These are phyloP conservation scores for Tetradesmus lagerheimii DNA, from an alignment of 139 green algal species.

Conservation along the genomic window DNA sequence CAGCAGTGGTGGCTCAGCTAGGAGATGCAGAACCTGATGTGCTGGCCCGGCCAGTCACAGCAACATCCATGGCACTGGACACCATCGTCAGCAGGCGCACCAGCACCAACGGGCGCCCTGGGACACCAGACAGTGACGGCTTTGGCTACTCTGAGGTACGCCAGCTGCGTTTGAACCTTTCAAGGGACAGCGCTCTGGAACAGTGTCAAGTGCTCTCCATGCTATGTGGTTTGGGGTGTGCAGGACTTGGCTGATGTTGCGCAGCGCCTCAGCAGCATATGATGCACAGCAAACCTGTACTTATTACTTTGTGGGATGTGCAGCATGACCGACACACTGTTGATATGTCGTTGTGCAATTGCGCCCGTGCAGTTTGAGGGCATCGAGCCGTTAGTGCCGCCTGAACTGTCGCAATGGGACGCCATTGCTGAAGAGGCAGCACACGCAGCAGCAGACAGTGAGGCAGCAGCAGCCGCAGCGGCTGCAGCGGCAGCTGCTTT, in stretches of 20 bases:
- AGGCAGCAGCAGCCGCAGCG: neutral
- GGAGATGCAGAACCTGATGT: slow-evolving; percentile 42
- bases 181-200: neutral
- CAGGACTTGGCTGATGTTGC: too few relatives aligned
- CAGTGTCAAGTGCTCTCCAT: too few relatives aligned
- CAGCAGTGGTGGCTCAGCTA: neutral
- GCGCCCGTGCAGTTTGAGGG: slow-evolving; percentile 20
- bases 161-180: neutral
- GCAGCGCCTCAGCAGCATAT: too few relatives aligned
- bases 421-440: neutral
- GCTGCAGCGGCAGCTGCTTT: neutral
- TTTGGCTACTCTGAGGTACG: slow-evolving; percentile 32
- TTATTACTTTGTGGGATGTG: neutral
- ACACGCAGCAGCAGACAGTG: neutral
- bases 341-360: neutral
- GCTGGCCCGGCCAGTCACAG: neutral
- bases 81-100: slow-evolving; percentile 27
- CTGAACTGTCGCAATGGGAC: slow-evolving; percentile 8
- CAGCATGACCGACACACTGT: neutral
- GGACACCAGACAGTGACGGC: slow-evolving; percentile 46
- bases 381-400: slow-evolving; percentile 36
- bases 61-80: neutral
- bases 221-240: too few relatives aligned
- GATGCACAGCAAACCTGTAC: too few relatives aligned
- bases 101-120: neutral